Evolutionary conservation across 257 asterid species (phyloP).

Genomic region (Solanum chaucha): DNA sequence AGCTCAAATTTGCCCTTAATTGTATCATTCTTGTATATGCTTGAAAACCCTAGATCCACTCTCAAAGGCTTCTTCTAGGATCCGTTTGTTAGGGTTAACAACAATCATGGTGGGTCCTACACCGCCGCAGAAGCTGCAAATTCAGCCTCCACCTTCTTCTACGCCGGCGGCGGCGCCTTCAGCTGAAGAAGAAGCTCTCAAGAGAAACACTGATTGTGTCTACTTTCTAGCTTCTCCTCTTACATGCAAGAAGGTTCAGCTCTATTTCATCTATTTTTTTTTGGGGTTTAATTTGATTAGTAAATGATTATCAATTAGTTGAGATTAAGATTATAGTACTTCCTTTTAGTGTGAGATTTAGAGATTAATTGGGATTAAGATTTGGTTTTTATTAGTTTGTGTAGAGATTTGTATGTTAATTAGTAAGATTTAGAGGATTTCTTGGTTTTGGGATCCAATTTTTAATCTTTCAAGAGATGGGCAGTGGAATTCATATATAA

Average conservation of each 20-base stretch:
- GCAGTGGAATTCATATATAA: neutral
- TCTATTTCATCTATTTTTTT: no score
- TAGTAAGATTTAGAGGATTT: neutral
- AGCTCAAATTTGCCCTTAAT: neutral
- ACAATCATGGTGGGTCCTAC: slow-evolving; percentile 14
- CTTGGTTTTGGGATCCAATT: neutral
- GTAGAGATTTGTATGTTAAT: neutral
- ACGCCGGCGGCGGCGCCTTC: neutral
- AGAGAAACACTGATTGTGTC: slow-evolving; percentile 57
- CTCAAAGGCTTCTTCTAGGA: neutral
- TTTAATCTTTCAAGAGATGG: neutral
- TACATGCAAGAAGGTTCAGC: slow-evolving; percentile 51
- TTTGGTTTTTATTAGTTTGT: neutral
- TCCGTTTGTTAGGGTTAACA: neutral
- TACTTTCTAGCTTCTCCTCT: slow-evolving; percentile 62
- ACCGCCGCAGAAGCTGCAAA: slow-evolving; percentile 2
- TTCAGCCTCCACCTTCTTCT: neutral
- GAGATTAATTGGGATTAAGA: neutral
- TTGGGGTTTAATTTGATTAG: neutral
- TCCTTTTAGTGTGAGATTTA: neutral
- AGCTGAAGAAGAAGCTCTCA: slow-evolving; percentile 47
- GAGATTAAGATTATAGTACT: neutral
- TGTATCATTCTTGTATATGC: neutral
- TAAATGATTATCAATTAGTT: neutral
- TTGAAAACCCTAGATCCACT: neutral